Evolutionary conservation across 176 grass and related monocot species (phyloP).

Genomic region (Oryza rufipogon): DNA sequence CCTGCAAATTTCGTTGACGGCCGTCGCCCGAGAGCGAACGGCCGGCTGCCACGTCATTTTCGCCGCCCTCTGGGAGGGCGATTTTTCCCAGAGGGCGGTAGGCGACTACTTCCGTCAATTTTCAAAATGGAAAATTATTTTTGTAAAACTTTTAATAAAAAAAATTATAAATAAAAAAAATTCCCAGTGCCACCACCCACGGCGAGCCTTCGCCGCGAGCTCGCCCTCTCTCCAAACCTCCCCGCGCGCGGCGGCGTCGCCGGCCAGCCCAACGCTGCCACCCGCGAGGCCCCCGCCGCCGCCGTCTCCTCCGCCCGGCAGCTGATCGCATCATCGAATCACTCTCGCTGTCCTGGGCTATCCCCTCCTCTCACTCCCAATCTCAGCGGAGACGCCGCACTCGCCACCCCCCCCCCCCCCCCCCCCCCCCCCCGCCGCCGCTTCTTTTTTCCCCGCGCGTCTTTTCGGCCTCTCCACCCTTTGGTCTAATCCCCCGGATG

Average conservation of each 20-base stretch:
- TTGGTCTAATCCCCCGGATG: conserved; percentile 36
- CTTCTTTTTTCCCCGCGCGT: neutral
- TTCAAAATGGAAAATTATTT: too few relatives aligned
- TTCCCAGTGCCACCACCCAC: neutral
- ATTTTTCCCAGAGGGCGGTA: too few relatives aligned
- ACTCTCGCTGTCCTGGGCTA: neutral
- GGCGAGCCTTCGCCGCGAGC: neutral
- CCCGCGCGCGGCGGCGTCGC: neutral
- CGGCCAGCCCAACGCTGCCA: neutral
- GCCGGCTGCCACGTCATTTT: too few relatives aligned
- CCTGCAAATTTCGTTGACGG: too few relatives aligned
- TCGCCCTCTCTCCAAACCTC: neutral
- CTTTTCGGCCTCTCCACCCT: conserved; percentile 5
- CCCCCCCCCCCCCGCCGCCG: conserved; percentile 5
- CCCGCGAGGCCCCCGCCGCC: neutral
- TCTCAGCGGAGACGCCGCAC: neutral
- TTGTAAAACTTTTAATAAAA: too few relatives aligned
- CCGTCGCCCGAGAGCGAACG: too few relatives aligned
- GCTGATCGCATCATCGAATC: neutral
- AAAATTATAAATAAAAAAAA: too few relatives aligned
- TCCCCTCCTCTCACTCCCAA: neutral
- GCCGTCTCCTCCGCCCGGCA: neutral
- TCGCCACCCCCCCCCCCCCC: too few relatives aligned
- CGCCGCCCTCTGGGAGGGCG: too few relatives aligned
- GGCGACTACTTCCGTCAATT: too few relatives aligned